These are phyloP conservation scores for Penicillium dipodomyicola DNA, from an alignment of 495 filamentous ascomycete genomes.

Conservation along the genomic window DNA sequence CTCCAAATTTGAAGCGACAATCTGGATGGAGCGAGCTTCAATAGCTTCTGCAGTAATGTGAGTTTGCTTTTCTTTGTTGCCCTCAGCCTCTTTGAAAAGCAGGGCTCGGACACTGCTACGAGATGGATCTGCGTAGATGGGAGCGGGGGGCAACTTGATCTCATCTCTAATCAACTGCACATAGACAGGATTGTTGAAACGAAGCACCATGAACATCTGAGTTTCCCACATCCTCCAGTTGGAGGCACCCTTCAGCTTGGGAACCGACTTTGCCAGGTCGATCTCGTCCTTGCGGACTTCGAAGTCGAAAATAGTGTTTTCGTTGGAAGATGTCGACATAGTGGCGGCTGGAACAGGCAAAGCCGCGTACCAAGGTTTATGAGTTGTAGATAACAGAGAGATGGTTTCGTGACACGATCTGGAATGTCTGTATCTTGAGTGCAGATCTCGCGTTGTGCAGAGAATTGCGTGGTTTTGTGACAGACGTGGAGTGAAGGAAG, in stretches of 20 bases:
- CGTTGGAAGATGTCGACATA: background rate
- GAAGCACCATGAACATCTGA: background rate
- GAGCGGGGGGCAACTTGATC: background rate
- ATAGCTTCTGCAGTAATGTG: background rate
- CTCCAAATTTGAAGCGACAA: background rate
- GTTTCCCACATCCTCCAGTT: background rate
- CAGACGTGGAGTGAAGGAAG: background rate
- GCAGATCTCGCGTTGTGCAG: background rate
- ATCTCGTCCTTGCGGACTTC: background rate
- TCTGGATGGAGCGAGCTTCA: background rate
- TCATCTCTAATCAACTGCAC: background rate
- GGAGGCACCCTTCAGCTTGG: background rate
- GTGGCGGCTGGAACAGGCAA: background rate
- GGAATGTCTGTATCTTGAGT: background rate
- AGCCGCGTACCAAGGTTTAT: background rate
- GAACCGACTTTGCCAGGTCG: background rate
- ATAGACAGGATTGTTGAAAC: background rate
- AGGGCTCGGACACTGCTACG: background rate
- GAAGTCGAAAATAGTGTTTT: background rate
- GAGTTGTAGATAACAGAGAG: background rate
- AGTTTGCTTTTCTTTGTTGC: background rate
- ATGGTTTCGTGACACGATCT: background rate
- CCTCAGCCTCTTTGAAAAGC: background rate
- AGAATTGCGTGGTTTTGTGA: background rate
- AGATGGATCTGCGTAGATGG: background rate